A percentile compares a stretch with the other conserved stretches of the same genome.
phyloP scores from a whole-genome alignment of 1,139 yeast genomes.

The Suhomyces bribrorum region DNA sequence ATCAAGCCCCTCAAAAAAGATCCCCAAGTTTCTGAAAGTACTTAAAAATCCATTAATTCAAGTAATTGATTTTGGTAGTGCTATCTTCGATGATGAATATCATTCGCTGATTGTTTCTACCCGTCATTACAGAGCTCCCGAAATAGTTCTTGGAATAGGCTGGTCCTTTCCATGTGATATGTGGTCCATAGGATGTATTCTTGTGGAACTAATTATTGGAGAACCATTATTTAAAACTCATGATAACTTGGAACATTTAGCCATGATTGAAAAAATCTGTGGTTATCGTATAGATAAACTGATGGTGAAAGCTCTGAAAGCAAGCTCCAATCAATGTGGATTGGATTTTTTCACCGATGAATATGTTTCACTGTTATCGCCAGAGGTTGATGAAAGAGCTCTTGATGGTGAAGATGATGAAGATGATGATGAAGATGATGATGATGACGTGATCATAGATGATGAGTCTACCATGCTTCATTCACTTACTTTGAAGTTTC shows the following conservation, averaged over 20 bases:
- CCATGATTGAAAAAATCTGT: conserved; percentile 85
- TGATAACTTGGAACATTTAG: conserved; percentile 90
- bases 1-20: conserved; percentile 18
- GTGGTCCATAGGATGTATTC: conserved; percentile 95
- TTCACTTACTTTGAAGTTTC: conserved; percentile 36
- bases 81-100: conserved; percentile 90
- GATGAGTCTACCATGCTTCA: conserved; percentile 29
- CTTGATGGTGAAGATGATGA: conserved; percentile 26
- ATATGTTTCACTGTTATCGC: conserved; percentile 17
- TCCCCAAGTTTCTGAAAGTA: conserved; percentile 49
- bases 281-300: conserved; percentile 44
- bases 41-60: conserved; percentile 79
- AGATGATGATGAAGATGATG: conserved; percentile 17
- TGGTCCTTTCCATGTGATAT: conserved; percentile 93
- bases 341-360: conserved; percentile 40
- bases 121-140: conserved; percentile 96
- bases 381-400: conserved; percentile 23
- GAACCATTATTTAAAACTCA: conserved; percentile 94
- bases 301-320: conserved; percentile 39
- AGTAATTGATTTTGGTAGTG: conserved; percentile 94
- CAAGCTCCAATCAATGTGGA: conserved; percentile 46
- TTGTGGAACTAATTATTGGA: conserved; percentile 92
- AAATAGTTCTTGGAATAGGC: conserved; percentile 87
- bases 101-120: conserved; percentile 93
- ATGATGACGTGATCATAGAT: conserved; percentile 33